Conservation (phyloP, 2,329 filamentous ascomycete species). For the Furcasterigmium sp. region DNA sequence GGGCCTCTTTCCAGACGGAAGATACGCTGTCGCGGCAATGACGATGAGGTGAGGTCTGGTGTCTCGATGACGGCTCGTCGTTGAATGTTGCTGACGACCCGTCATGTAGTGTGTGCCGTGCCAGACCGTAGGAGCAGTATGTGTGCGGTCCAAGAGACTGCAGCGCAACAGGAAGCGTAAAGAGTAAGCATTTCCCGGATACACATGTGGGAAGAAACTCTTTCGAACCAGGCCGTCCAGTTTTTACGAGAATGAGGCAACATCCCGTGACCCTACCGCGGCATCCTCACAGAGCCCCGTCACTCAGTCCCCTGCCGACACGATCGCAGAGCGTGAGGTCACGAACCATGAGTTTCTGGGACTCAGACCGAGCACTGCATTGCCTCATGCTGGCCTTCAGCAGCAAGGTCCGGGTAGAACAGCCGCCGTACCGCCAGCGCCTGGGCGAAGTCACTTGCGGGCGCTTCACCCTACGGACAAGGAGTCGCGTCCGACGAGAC, state of each 20-base stretch:
- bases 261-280: background rate
- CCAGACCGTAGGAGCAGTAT: constrained; percentile 1
- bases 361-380: no score
- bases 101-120: constrained; percentile 5
- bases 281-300: background rate
- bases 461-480: no score
- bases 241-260: constrained; percentile 7
- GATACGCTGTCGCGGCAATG: constrained; percentile 9
- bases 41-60: constrained; percentile 5
- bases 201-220: background rate
- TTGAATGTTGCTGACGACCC: background rate
- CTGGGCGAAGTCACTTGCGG: no score
- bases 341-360: no score
- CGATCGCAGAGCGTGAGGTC: background rate
- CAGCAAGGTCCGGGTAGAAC: no score
- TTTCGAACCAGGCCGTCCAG: background rate
- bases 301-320: background rate
- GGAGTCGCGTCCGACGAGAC: no score
- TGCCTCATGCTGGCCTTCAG: no score
- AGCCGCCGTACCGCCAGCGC: no score
- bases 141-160: constrained; percentile 6
- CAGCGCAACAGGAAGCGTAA: constrained; percentile 10
- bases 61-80: no score
- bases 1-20: constrained; percentile 4
- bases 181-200: constrained; percentile 3